Evolutionary conservation across 140 eudicot species (phyloP), one percentile per base, ranked within the genome.

Genomic region (Erigeron philadelphicus): DNA sequence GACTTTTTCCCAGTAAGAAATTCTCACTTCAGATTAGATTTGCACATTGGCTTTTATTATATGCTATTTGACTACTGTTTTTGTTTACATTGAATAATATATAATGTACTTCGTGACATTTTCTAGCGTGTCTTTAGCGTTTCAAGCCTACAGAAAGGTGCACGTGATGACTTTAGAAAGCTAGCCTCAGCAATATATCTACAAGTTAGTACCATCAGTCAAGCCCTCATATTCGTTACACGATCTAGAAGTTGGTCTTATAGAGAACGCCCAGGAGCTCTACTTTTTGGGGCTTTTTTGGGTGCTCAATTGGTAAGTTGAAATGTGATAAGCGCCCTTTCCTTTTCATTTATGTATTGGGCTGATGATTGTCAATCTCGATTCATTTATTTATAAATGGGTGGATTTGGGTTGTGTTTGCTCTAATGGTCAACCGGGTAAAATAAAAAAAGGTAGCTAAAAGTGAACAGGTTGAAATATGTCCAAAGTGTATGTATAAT

Each of bases 181-280:
- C 95, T 89, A 58, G 96, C 96, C 40, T 84, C 96, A 19, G 96
- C 96, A 9, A 66, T 89, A 66, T 89, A 89, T 78, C 95, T 89
- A 65, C 96, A 89, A 84, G 96, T 89, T 61, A 86, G 94, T 79
- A 89, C 88, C 38, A 82, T 89, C 75, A 89, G 96, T 57, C 96
- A 89, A 73, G 96, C 95, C 23, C 84, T 89, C 59, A 86, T 89
- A 54, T 89, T 89, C 74, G 94, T 89, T 4, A 89, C 95, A 31
- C 91, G 90, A 19, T 75, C 96, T 57, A 77, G 96, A 43, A 86
- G 88, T 62, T 86, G 95, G 95, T 89, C 96, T 0, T 86, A 61
- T 56, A 72, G 60, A 31, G 96, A 89, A 68, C 96, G 96, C 41
- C 96, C 96, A 13, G 96, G 96, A 38, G 63, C 81, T 41, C 71